Conservation (phyloP, 1,284 basidiomycete genomes). For the Grifola frondosa region DNA sequence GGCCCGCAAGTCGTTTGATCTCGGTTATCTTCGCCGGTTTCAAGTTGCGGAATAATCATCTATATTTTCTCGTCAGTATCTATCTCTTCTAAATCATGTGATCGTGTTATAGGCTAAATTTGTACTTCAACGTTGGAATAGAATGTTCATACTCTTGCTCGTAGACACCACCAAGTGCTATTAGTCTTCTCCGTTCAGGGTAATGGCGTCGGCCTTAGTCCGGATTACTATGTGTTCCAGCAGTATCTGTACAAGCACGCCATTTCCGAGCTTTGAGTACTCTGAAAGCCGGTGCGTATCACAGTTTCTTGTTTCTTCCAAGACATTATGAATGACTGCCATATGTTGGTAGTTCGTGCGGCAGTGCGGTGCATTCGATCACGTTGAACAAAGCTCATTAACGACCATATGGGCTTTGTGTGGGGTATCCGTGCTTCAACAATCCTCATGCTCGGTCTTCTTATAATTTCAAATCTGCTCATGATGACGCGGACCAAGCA, state of each 20-base stretch:
- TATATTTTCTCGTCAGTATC: no score
- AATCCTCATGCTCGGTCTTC: not conserved
- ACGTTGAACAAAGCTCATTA: constrained; percentile 36
- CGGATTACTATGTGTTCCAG: constrained; percentile 33
- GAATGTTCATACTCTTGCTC: constrained; percentile 29
- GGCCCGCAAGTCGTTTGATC: constrained; percentile 30
- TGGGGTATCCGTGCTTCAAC: constrained; percentile 28
- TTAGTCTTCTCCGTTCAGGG: constrained; percentile 29
- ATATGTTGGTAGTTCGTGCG: constrained; percentile 31
- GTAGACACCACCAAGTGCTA: constrained; percentile 23
- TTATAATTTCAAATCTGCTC: constrained; percentile 1
- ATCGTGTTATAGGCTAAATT: no score
- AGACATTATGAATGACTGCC: no score
- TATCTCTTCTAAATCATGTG: no score
- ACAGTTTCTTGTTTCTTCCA: not conserved
- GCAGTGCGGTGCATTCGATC: constrained; percentile 50
- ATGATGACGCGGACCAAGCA: constrained; percentile 5
- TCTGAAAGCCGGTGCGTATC: constrained; percentile 20
- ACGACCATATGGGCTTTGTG: constrained; percentile 30
- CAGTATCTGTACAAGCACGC: constrained; percentile 12
- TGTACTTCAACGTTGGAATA: not conserved
- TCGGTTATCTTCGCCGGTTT: constrained; percentile 18
- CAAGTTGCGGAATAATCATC: not conserved
- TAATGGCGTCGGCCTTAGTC: constrained; percentile 46
- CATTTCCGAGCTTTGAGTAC: constrained; percentile 20